phyloP scores from a whole-genome alignment of 1,284 basidiomycete species.

The Sporisorium sorghi region DNA sequence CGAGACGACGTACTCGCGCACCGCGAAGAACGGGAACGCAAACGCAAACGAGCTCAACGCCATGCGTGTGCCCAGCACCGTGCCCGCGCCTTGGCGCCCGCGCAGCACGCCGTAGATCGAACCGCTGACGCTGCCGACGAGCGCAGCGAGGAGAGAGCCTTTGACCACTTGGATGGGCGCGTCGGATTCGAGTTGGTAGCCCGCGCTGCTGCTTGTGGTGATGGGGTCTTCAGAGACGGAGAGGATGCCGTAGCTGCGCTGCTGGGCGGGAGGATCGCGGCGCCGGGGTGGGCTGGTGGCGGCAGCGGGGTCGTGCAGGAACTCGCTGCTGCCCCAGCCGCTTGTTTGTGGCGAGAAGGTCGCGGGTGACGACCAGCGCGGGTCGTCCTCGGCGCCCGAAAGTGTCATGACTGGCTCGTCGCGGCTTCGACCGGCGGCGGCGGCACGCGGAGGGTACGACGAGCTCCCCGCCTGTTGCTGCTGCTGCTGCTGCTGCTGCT shows the following conservation, averaged over 20 bases:
- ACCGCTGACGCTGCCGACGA: slow-evolving; percentile 33
- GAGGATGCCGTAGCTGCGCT: slow-evolving; percentile 31
- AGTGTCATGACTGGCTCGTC: slow-evolving; percentile 46
- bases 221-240: slow-evolving; percentile 37
- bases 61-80: slow-evolving; percentile 36
- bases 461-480: slow-evolving; percentile 4
- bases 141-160: slow-evolving; percentile 43
- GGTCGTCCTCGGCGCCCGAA: slow-evolving; percentile 37
- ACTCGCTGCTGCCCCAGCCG: slow-evolving; percentile 44
- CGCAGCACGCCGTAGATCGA: slow-evolving; percentile 43
- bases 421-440: slow-evolving; percentile 8
- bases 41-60: slow-evolving; percentile 43
- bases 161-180: slow-evolving; percentile 51
- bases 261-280: neutral
- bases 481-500: slow-evolving; percentile 8
- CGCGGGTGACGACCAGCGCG: slow-evolving; percentile 42
- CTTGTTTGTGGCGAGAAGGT: slow-evolving; percentile 30
- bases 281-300: too few species aligned
- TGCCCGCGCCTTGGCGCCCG: slow-evolving; percentile 42
- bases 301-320: slow-evolving; percentile 34
- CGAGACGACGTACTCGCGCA: slow-evolving; percentile 41
- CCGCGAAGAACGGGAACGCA: slow-evolving; percentile 52
- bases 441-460: neutral
- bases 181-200: slow-evolving; percentile 38
- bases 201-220: neutral